Evolutionary conservation across 2,329 filamentous ascomycete genomes (phyloP), one percentile per base, ranked within the genome.

Genomic region (Graphiopsis chlorocephala): DNA sequence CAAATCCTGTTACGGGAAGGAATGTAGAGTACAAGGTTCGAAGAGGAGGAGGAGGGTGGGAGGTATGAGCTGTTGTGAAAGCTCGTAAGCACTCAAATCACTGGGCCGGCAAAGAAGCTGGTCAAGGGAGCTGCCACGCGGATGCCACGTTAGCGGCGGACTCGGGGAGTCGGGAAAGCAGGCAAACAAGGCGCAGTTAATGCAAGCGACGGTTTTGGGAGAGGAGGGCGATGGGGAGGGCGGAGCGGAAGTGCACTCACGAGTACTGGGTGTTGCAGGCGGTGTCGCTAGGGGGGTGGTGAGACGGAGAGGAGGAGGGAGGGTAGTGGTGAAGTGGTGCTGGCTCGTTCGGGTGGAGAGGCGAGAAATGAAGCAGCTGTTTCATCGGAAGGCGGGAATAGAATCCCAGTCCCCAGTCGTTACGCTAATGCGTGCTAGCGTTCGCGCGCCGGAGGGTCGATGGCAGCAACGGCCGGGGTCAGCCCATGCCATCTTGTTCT

Each of bases 361-460:
- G 47, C 60, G 60, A 55, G 58, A 62, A 62, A 62, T 62, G 60
- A 62, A 33, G 48, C 60, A 62, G 60, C 31, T 62, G n/a, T 26
- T 48, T 42, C 57, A 45, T 45, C 55, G 55, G 55, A 33, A 45
- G 14, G 60, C 60, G 60, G 60, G 28, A 62, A 62, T 62, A 28
- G 38, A 45, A 45, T 45, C n/a, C 38, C 38, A 45, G 38, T 45
- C 38, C 38, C 57, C 57, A 60, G 45, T 61, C 60, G 60, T 62
- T 55, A 62, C 60, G 60, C 60, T 62, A 62, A 62, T 53, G 47
- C 55, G 42, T 38, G 23, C 48, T 62, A 53, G 60, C 60, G 60
- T 50, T 62, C 50, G 15, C 42, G 42, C 58, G 58, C 58, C 45
- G 58, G 47, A 47, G 29, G 31, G 45, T 31, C 25, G 38, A 47